phyloP scores from a whole-genome alignment of 805 yeast species.

The Candida sithepensis region DNA sequence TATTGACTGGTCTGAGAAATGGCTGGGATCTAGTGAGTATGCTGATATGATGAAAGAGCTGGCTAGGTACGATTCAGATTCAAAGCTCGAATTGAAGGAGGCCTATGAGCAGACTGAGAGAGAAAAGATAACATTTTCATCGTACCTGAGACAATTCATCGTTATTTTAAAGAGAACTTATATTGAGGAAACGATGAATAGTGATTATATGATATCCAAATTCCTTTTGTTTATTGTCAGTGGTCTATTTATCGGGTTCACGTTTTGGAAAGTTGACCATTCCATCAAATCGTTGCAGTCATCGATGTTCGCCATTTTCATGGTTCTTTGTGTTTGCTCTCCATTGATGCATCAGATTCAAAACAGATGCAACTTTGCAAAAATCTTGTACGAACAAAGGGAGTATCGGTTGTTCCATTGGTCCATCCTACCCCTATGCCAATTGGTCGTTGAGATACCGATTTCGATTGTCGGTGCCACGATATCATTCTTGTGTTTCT shows the following conservation, averaged over 20 bases:
- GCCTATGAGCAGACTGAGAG: background rate
- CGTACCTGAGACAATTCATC: slow-evolving; percentile 41
- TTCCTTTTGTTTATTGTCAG: slow-evolving; percentile 38
- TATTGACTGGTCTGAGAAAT: slow-evolving; percentile 30
- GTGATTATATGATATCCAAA: slow-evolving; percentile 60
- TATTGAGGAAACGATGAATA: slow-evolving; percentile 55
- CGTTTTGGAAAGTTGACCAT: slow-evolving; percentile 55
- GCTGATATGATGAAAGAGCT: slow-evolving; percentile 14
- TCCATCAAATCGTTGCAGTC: slow-evolving; percentile 46
- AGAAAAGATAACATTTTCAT: slow-evolving; percentile 35
- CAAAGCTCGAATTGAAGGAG: background rate
- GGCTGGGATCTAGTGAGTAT: slow-evolving; percentile 27
- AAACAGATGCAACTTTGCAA: slow-evolving; percentile 35
- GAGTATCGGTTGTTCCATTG: slow-evolving; percentile 65
- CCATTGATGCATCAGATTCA: slow-evolving; percentile 61
- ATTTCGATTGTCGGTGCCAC: slow-evolving; percentile 48
- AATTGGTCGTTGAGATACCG: slow-evolving; percentile 52
- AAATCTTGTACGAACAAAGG: slow-evolving; percentile 50
- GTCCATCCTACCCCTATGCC: slow-evolving; percentile 51
- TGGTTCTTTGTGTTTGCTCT: slow-evolving; percentile 50
- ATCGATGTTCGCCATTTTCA: slow-evolving; percentile 53
- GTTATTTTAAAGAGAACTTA: slow-evolving; percentile 40
- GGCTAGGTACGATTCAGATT: slow-evolving; percentile 1
- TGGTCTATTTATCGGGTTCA: slow-evolving; percentile 68
- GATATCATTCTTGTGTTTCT: slow-evolving; percentile 42